These are phyloP conservation scores for Spathaspora gorwiae DNA, from an alignment of 805 yeast species.

Conservation along the genomic window DNA sequence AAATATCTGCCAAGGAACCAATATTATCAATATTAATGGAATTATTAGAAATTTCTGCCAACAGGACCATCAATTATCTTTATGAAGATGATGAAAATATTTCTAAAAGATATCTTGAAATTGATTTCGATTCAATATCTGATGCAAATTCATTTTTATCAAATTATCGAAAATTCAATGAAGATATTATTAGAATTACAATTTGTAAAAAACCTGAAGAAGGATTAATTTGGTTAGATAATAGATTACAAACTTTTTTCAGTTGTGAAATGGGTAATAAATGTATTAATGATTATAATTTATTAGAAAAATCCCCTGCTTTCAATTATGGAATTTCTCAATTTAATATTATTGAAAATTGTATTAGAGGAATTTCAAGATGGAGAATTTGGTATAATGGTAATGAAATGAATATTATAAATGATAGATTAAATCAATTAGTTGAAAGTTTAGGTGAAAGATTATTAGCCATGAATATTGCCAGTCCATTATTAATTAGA, in stretches of 20 bases:
- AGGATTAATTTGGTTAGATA: constrained; percentile 78
- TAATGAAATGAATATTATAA: constrained; percentile 48
- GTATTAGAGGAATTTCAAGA: constrained; percentile 86
- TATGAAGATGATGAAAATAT: constrained; percentile 56
- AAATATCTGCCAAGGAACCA: constrained; percentile 53
- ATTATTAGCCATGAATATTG: constrained; percentile 66
- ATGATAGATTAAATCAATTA: constrained; percentile 46
- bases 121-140: constrained; percentile 84
- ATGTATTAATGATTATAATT: constrained; percentile 50
- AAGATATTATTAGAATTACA: constrained; percentile 84
- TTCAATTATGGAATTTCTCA: constrained; percentile 76
- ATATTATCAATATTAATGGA: constrained; percentile 58
- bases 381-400: constrained; percentile 91
- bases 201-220: constrained; percentile 82
- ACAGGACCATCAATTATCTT: constrained; percentile 70
- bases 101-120: constrained; percentile 63
- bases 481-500: constrained; percentile 76
- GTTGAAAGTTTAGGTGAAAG: constrained; percentile 71
- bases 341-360: constrained; percentile 80
- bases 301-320: constrained; percentile 62
- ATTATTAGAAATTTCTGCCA: constrained; percentile 70
- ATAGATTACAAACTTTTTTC: constrained; percentile 67
- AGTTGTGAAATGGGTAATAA: constrained; percentile 62
- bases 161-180: constrained; percentile 78
- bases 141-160: constrained; percentile 73